Base-by-base conservation (phyloP, 306 rosid species). In the Prunus fruticosa region DNA sequence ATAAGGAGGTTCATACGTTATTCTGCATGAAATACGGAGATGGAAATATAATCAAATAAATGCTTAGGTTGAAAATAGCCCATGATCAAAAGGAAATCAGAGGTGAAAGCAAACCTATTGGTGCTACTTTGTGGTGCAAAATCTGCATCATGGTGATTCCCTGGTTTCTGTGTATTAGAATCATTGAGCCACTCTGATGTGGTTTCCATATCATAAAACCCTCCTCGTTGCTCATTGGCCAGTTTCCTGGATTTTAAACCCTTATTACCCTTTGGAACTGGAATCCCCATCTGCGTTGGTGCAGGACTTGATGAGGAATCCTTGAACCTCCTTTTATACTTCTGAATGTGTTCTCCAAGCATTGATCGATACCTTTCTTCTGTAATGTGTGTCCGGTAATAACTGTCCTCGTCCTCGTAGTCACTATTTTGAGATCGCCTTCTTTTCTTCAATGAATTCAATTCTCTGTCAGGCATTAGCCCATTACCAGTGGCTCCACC, bases 281-380 rank as follows among this genome's bases (percentile, higher is more conserved):
- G 84, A 84, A 73, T 77, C 47, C 83, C 85, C 74, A 54, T 84
- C 76, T 82, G 81, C 46, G 79, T 80, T 43, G 87, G 89, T 57
- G 79, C 90, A 74, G 92, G 93, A 84, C 84, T 81, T 30, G 87
- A 73, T 1, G 89, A 84, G 63, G 91, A 72, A 67, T 89, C 96
- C 91, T 91, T 96, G 78, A 74, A 76, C 91, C 97, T 96, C 87
- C 97, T 87, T 85, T 88, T 91, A 79, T 91, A 92, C 75, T 89
- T 89, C 85, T 91, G 88, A 80, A 92, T 81, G 84, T 96, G 99
- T 61, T 92, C 99, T 74, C 99, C 97, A 25, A 96, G 93, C 98
- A 96, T 96, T 72, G 95, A 86, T 49, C 98, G 78, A 74, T 96
- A 96, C 69, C 88, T 83, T 58, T 96, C 98, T 86, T 96, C 99